Evolutionary conservation across 345 rosid genomes (phyloP), one percentile per base, ranked within the genome.

Genomic region (Eucalyptus caleyi): DNA sequence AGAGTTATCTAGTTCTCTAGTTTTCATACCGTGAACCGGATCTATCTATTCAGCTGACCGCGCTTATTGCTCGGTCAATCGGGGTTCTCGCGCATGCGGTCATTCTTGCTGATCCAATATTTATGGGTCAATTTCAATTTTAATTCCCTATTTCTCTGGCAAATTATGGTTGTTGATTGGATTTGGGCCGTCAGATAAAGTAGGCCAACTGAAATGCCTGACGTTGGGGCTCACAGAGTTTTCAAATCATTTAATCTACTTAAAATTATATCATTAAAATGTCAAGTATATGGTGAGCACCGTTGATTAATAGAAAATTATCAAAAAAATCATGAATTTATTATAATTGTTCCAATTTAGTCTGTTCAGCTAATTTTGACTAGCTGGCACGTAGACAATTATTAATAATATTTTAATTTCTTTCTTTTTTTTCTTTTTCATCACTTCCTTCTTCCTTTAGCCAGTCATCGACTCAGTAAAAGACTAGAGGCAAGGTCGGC

Each of bases 381-480:
- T 6, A 1, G 56, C 4, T 1, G 0, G 9, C 2, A 53, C 2
- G 0, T 19, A 19, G 10, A 53, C 5, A 19, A 53, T 53, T 19
- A 19, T 53, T 8, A 53, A 53, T 19, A 53, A 19, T 8, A 3
- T 19, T 53, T 19, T 3, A 6, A 50, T 6, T 50, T 5, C 3
- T 16, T 51, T 51, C 7, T 53, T 16, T 0, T 3, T 53, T 53
- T 53, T 2, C 1, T 53, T 53, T 53, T 53, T 0, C 11, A 19
- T 53, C 26, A 53, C 59, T 53, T 53, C 26, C 26, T 53, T 53
- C 59, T 53, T 53, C 26, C 24, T 53, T 53, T 4, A 3, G 59
- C 1, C 0, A 3, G 10, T 53, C 56, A 53, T 53, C 9, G 11
- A 8, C 1, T 53, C 0, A 19, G 5, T 2, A 0, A 53, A 53